Conservation (phyloP, 1,284 basidiomycete species). For the Marasmius tenuissimus region DNA sequence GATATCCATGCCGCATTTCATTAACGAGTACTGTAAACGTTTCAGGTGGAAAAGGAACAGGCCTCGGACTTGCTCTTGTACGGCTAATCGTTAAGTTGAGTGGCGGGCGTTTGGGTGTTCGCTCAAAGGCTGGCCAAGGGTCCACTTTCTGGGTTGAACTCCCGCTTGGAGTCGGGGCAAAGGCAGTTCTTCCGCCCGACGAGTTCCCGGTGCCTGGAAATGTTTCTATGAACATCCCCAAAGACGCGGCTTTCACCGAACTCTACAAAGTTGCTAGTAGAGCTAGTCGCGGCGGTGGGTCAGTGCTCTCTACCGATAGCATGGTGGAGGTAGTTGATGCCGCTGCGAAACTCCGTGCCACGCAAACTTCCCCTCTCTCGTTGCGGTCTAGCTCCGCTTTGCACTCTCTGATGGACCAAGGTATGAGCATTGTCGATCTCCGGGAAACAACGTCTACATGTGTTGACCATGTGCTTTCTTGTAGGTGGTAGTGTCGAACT, state of each 20-base stretch:
- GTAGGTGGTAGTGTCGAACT: constrained; percentile 64
- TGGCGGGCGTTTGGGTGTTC: constrained; percentile 78
- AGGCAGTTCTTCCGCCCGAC: constrained; percentile 25
- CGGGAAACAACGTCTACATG: not conserved
- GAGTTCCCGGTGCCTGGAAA: constrained; percentile 11
- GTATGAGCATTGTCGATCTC: constrained; percentile 28
- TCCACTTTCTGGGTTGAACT: constrained; percentile 84
- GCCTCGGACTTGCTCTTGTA: constrained; percentile 87
- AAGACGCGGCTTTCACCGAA: constrained; percentile 8
- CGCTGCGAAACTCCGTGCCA: constrained; percentile 24
- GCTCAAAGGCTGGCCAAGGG: constrained; percentile 59
- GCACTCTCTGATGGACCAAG: constrained; percentile 72
- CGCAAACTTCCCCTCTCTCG: constrained; percentile 22
- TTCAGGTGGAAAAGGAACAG: constrained; percentile 80
- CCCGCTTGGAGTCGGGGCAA: constrained; percentile 45
- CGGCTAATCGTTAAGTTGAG: constrained; percentile 85
- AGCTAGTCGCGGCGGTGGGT: not conserved
- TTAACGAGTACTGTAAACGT: not conserved
- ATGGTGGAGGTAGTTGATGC: constrained; percentile 28
- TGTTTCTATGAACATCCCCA: constrained; percentile 1
- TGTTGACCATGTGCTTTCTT: not conserved
- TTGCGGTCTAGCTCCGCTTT: constrained; percentile 47
- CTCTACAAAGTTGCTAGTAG: constrained; percentile 11
- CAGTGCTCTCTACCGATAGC: constrained; percentile 16
- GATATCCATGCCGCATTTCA: not conserved